phyloP scores from a whole-genome alignment of 2,329 filamentous ascomycete genomes.

The Camillea tinctor region DNA sequence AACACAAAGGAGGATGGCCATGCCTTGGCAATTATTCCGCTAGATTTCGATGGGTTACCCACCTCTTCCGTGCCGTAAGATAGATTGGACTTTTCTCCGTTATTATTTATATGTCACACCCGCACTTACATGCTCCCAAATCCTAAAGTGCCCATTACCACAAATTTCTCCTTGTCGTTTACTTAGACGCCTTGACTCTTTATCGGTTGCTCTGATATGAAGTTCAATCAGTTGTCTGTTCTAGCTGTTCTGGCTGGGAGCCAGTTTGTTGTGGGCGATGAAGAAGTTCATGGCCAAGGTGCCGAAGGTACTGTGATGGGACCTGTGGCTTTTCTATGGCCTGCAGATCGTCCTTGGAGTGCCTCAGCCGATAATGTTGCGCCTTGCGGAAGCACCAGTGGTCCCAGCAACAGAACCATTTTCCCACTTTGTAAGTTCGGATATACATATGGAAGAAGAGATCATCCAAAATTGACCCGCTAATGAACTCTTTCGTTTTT shows the following conservation, averaged over 20 bases:
- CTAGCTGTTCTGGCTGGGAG: slow-evolving; percentile 13
- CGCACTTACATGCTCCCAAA: not conserved
- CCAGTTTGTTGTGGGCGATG: slow-evolving; percentile 13
- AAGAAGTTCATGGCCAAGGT: slow-evolving; percentile 26
- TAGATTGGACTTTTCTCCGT: not conserved
- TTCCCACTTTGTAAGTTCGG: slow-evolving; percentile 47
- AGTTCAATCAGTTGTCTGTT: slow-evolving; percentile 16
- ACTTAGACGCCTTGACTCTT: not conserved
- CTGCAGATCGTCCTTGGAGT: slow-evolving; percentile 48
- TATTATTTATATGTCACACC: not conserved
- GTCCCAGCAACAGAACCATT: slow-evolving; percentile 44
- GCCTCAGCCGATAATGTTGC: slow-evolving; percentile 48
- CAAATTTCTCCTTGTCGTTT: not conserved
- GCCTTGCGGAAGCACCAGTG: slow-evolving; percentile 49
- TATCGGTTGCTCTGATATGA: slow-evolving; percentile 14
- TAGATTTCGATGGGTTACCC: not conserved
- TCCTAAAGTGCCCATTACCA: not conserved
- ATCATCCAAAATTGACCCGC: not conserved
- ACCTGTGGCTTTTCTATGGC: slow-evolving; percentile 56
- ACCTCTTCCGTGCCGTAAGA: not conserved
- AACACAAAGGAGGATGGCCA: not conserved
- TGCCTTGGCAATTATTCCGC: not conserved
- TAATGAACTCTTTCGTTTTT: not conserved
- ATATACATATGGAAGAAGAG: not conserved
- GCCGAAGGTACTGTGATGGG: slow-evolving; percentile 43